Evolutionary conservation across 2,329 filamentous ascomycete species (phyloP).

Genomic region (Juglanconis oblonga): DNA sequence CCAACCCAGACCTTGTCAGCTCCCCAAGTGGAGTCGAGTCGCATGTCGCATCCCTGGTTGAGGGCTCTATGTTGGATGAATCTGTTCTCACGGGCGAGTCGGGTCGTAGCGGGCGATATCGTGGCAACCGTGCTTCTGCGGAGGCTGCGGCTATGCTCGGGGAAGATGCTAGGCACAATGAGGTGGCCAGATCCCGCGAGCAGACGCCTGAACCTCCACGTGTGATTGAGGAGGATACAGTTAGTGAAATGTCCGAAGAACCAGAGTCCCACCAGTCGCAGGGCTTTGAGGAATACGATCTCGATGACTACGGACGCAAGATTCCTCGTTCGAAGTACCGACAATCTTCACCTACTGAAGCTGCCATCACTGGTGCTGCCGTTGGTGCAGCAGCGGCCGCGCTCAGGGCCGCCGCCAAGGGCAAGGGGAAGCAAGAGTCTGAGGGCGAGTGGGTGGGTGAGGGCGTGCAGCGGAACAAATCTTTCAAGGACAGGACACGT

Average conservation of each 20-base stretch:
- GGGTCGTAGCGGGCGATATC: constrained; percentile 47
- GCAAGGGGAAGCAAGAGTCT: constrained; percentile 34
- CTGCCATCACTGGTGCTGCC: constrained; percentile 55
- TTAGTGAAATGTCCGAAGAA: constrained; percentile 37
- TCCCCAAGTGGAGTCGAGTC: constrained; percentile 76
- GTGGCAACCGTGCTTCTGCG: constrained; percentile 38
- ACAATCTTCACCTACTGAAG: constrained; percentile 54
- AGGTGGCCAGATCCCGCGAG: constrained; percentile 33
- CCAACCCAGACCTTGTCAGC: constrained; percentile 75
- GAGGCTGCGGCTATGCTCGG: constrained; percentile 33
- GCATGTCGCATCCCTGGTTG: constrained; percentile 79
- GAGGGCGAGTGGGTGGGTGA: constrained; percentile 42
- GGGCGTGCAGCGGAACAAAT: constrained; percentile 58
- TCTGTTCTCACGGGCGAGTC: constrained; percentile 68
- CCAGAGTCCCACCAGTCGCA: constrained; percentile 44
- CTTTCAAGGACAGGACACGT: constrained; percentile 64
- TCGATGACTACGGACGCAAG: constrained; percentile 58
- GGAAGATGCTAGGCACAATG: constrained; percentile 30
- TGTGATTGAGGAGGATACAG: constrained; percentile 35
- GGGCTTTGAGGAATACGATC: constrained; percentile 46
- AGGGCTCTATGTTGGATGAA: constrained; percentile 67
- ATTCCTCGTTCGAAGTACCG: constrained; percentile 42
- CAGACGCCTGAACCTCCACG: constrained; percentile 37
- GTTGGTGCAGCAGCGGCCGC: constrained; percentile 52
- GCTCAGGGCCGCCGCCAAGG: constrained; percentile 45